Evolutionary conservation across 345 rosid species (phyloP), one percentile per base, ranked within the genome.

Genomic region (Euphorbia peplus): DNA sequence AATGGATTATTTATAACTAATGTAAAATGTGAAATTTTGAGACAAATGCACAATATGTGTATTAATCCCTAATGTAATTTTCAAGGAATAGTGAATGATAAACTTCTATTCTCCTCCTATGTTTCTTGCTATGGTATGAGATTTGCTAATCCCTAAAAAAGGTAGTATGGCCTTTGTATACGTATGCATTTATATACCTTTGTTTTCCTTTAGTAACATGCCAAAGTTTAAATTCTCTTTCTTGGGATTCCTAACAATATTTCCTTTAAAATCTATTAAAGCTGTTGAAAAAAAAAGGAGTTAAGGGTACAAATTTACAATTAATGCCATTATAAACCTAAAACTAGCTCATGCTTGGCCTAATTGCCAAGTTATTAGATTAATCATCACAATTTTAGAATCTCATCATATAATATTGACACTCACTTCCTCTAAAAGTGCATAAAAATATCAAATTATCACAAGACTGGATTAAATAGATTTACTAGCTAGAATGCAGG

Each of bases 151-250:
- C 80, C 81, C 85, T 51, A 72, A 69, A 80, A 79, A 79, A 72
- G 69, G 62, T 41, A 60, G 78, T 62, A 79, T 79, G 71, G 62
- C 77, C 72, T 75, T 35, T 70, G 83, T 75, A 70, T 74, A 81
- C 68, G 69, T 73, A 55, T 68, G 29, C 68, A 70, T 73, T 44
- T 68, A 35, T 22, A 14, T 75, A 65, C 71, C 80, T 78, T 83
- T 87, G 88, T 87, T 86, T 64, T 79, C 80, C 93, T 87, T 85
- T 83, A 83, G 83, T 84, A 88, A 83, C 89, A 90, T 93, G 90
- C 88, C 83, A 79, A 92, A 81, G 87, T 78, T 78, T 62, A 68
- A 71, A 80, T 84, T 78, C 70, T 47, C 60, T 35, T 73, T 73
- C 8, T 44, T 12, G 50, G 50, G 50, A 44, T 44, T 44, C 50